Evolutionary conservation across 176 grass and related monocot genomes (phyloP), one percentile per base, ranked within the genome.

Genomic region (Zea luxurians): DNA sequence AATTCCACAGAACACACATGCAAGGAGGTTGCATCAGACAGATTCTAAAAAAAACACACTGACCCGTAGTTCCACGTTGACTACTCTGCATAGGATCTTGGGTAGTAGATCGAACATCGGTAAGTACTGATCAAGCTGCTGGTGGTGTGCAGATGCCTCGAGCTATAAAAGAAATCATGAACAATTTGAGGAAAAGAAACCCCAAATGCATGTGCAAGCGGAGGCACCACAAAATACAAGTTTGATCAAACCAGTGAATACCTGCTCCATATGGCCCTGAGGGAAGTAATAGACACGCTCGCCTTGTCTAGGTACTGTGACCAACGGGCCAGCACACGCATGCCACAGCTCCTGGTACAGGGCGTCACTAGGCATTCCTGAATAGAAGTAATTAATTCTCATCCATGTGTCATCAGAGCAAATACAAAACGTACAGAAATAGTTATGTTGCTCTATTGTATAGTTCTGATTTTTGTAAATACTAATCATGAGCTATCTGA

Each of bases 261-360:
- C 96, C 96, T 99, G 96, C 68, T 99, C 96, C 92, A 96, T 91
- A 83, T 99, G 96, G 21, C 96, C 96, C 82, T 99, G 96, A 45
- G 96, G 92, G 40, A 96, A 95, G 85, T 99, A 99, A 83, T 95
- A 99, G 10, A 96, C 92, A 4, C 82, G 90, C 67, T 99, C 96
- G 17, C 79, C 92, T 42, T 73, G 77, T 41, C 77, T 83, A 40
- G 96, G 96, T 13, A 99, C 83, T 11, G 83, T 84, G 83, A 99
- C 86, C 20, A 99, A 78, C 6, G 92, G 92, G 16, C 96, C 96
- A 0, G 96, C 96, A 71, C 96, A 99, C 36, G 96, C 96, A 64
- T 93, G 82, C 96, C 96, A 99, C 52, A 99, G 83, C 79, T 93
- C 90, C 35, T 66, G 77, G 90, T 88, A 96, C 5, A 95, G 48